Base-by-base conservation (phyloP, 495 filamentous ascomycete species). In the Thozetella sp. region DNA sequence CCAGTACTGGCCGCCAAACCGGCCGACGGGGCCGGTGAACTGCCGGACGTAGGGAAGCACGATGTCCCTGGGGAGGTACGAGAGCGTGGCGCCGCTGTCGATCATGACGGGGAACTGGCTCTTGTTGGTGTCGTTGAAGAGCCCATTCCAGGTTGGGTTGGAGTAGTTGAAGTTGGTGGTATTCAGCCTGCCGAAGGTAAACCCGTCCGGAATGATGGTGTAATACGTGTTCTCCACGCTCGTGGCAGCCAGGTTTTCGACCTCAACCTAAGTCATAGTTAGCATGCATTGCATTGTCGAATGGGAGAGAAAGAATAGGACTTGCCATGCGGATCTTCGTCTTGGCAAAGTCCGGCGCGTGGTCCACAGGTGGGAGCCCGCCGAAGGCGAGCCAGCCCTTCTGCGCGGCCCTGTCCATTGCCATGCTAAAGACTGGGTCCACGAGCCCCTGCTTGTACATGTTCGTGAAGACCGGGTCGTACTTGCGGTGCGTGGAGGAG, bases 381-480 rank as follows among this genome's bases (percentile, higher is more conserved):
- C 83, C 81, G n/a, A 86, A 67, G n/a, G 81, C 74, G 1, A 84
- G 57, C 50, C 61, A 67, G 15, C 67, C 66, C 2, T 57, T 56
- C 48, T 50, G 37, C 4, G 9, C 3, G n/a, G 9, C n/a, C n/a
- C 43, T 11, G 52, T 61, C 23, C 53, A 81, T 71, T 15, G 76
- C 75, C 12, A 78, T 61, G 53, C 54, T 73, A 75, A 86, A 87
- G 57, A 85, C 67, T 0, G 82, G 76, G 0, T 74, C 60, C 6
- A 81, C 72, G 27, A 74, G 57, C 13, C 73, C 72, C 53, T 79
- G 65, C 25, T 74, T 59, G 57, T 72, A 75, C 77, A 85, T 83
- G 48, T 58, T 79, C 17, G 66, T 75, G 57, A 86, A 73, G 27
- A 85, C 62, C 0, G 83, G 79, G 55, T 67, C 72, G 69, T 85